Evolutionary conservation across 2,329 filamentous ascomycete genomes (phyloP), one percentile per base, ranked within the genome.

Genomic region (Verticillium dahliae): DNA sequence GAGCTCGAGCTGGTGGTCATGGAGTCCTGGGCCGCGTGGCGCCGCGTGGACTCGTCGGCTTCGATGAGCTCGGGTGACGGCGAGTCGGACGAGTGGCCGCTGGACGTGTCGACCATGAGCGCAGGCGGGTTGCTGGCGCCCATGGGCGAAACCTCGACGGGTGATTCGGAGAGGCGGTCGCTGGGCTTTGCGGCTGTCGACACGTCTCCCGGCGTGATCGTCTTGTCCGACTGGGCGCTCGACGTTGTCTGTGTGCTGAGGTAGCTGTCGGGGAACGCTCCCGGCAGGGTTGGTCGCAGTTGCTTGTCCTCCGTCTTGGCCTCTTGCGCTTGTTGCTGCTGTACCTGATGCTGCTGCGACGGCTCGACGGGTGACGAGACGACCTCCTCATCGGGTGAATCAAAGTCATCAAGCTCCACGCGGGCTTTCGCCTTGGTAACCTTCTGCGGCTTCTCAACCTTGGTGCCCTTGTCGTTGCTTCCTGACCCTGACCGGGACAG

Each of bases 391-490:
- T 76, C 76, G 5, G 83, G 83, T 59, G 82, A 83, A 64, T 90
- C 89, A 56, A 90, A 89, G 65, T 90, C 88, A 68, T 92, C 90
- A 13, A 92, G 78, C 60, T 88, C 86, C 64, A 88, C 80, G 31
- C 88, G 84, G 15, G 84, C 77, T 65, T 85, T 87, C 1, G 86
- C 82, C 66, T 82, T 81, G 62, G 80, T 72, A 39, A 66, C 62
- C 72, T 86, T 85, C 62, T 81, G 78, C 18, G 82, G 83, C 66
- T 82, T 81, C 62, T 80, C 72, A 34, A 65, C 62, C 72, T 86
- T 85, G 62, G 81, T 78, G 14, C 81, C 82, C 68, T 81, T 85
- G 2, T 78, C 68, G 45, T 85, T 83, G 50, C 70, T 75, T 60
- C 72, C 78, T 50, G 72, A 69, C 70, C 71, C 78, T 50, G 72